phyloP scores from a whole-genome alignment of 768 basidiomycete species.

The Tricholoma sp. region DNA sequence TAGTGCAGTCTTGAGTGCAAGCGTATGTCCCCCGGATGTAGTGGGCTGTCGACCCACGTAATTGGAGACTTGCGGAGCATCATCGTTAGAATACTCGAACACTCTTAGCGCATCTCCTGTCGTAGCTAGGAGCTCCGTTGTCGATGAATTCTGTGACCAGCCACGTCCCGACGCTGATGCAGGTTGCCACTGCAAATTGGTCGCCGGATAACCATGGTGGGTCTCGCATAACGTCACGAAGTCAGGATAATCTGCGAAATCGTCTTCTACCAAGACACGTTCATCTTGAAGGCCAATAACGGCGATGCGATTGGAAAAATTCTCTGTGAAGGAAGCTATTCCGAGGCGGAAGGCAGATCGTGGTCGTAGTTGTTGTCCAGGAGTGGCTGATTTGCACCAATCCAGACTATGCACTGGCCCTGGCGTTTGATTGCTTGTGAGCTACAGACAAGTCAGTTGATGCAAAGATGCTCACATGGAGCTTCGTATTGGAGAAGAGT shows the following conservation, averaged over 20 bases:
- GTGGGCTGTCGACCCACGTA: slow-evolving; percentile 68
- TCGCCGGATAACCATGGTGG: slow-evolving; percentile 89
- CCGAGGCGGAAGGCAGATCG: slow-evolving; percentile 81
- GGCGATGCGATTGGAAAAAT: slow-evolving; percentile 78
- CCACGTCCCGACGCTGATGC: slow-evolving; percentile 53
- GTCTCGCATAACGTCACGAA: slow-evolving; percentile 83
- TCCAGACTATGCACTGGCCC: slow-evolving; percentile 86
- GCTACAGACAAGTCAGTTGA: not conserved
- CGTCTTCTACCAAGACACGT: slow-evolving; percentile 81
- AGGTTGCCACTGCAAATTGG: slow-evolving; percentile 92
- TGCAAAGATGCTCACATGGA: slow-evolving; percentile 54
- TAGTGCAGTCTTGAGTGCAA: slow-evolving; percentile 70
- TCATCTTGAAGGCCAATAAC: slow-evolving; percentile 80
- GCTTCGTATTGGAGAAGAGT: slow-evolving; percentile 80
- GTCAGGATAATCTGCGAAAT: slow-evolving; percentile 78
- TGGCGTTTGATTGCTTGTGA: slow-evolving; percentile 23
- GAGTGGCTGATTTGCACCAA: slow-evolving; percentile 81
- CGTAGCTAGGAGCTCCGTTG: slow-evolving; percentile 84
- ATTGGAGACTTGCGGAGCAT: slow-evolving; percentile 45
- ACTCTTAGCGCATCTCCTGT: slow-evolving; percentile 91
- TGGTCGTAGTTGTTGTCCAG: slow-evolving; percentile 66
- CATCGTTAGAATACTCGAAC: slow-evolving; percentile 83
- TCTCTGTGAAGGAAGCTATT: slow-evolving; percentile 81
- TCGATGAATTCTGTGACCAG: slow-evolving; percentile 65
- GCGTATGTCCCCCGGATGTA: slow-evolving; percentile 54